Percentiles rank a stretch among this genome's conserved stretches.
phyloP scores from a whole-genome alignment of 1,284 basidiomycete genomes.

The Heliocybe sulcata region DNA sequence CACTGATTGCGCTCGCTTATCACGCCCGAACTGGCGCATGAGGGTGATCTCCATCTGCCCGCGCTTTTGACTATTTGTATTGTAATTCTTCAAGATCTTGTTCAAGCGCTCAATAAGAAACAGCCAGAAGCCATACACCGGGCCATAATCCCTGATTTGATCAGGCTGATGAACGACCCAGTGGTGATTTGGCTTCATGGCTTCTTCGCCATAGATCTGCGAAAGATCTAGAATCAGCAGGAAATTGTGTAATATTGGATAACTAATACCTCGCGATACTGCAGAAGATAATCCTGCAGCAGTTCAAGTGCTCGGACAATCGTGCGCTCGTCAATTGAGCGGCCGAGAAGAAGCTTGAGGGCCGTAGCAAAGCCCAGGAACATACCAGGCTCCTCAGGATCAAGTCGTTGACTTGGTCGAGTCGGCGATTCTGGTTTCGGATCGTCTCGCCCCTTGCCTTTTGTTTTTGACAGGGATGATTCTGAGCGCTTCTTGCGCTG shows the following conservation, averaged over 20 bases:
- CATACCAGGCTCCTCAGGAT: background rate
- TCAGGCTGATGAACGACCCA: conserved; percentile 12
- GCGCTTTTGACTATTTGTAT: conserved; percentile 11
- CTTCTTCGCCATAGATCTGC: conserved; percentile 11
- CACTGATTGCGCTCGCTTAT: background rate
- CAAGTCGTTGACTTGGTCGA: too few relatives aligned
- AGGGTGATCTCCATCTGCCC: conserved; percentile 15
- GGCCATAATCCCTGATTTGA: conserved; percentile 15
- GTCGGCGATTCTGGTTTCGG: too few relatives aligned
- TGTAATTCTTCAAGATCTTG: conserved; percentile 18
- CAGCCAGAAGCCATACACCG: conserved; percentile 19
- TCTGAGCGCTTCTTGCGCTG: too few relatives aligned
- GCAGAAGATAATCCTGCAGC: background rate
- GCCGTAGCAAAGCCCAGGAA: background rate
- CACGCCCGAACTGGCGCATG: conserved; percentile 11
- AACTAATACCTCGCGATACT: background rate
- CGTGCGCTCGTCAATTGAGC: background rate
- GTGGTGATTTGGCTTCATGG: conserved; percentile 14
- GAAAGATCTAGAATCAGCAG: background rate
- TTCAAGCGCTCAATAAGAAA: conserved; percentile 19
- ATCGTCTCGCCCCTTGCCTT: too few relatives aligned
- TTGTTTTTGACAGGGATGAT: too few relatives aligned
- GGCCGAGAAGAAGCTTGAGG: background rate
- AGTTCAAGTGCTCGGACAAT: background rate
- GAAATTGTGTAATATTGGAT: background rate